Evolutionary conservation across 208 protist species (phyloP), one percentile per base, ranked within the genome.

Genomic region (Entamoeba dispar): DNA sequence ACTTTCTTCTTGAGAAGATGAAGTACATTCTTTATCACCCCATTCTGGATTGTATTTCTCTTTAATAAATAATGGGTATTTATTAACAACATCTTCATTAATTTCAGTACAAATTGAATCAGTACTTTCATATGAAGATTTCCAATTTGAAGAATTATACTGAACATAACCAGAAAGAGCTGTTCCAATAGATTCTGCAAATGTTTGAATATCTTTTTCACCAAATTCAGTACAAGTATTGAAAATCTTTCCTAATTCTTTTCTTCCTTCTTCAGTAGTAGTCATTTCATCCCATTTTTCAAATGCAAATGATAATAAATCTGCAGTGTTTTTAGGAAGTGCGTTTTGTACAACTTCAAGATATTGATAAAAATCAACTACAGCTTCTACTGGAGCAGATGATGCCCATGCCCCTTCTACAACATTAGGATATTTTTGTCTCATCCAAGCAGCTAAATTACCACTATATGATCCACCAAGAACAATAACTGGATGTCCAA

Each of bases 391-490:
- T 47, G 92, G 92, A 14, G 31, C 92, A 34, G 73, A 92, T 19
- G 47, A 91, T 14, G 92, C 57, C 57, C 69, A 57, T 27, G 92
- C 5, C 19, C n/a, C 49, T 50, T 38, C 31, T 31, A 92, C 17
- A 14, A 93, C 10, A 73, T 93, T 49, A 14, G 92, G 92, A 22
- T 93, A 93, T 91, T 92, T 93, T 19, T 34, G 31, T 15, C 92
- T 8, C n/a, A 77, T 57, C 92, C 92, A 93, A 49, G 47, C 17
- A 8, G 92, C 22, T 22, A 93, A 22, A 43, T 34, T 49, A 22
- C 92, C 92, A 47, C 49, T 38, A 91, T 93, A 93, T 47, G 92
- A 93, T 12, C 92, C 92, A 31, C 92, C 92, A 49, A 93, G 14
- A 49, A 47, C 38, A 52, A 93, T 93, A 92, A 93, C 31, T 50